phyloP scores from a whole-genome alignment of 768 basidiomycete genomes.

The Agaricus blazei region DNA sequence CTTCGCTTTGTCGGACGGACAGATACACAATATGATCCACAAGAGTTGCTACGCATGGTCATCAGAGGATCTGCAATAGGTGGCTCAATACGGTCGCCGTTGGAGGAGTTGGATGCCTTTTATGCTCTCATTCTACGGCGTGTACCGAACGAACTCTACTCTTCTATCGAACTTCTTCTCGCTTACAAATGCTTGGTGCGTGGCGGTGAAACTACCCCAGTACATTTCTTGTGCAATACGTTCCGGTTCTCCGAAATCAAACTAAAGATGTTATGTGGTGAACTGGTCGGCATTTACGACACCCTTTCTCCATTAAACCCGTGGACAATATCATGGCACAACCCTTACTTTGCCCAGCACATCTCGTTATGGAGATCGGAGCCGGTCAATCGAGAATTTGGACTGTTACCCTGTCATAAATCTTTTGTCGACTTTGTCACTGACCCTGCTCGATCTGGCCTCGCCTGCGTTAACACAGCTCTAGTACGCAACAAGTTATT shows the following conservation, averaged over 20 bases:
- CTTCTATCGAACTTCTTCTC: neutral
- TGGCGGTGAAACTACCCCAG: too few species aligned
- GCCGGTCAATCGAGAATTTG: neutral
- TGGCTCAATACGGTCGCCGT: neutral
- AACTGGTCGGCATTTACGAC: neutral
- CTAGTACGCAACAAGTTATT: neutral
- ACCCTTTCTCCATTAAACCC: too few species aligned
- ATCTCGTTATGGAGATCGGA: neutral
- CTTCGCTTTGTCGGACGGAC: conserved; percentile 8
- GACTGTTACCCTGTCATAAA: neutral
- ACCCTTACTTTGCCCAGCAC: too few species aligned
- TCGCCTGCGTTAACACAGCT: neutral
- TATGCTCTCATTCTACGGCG: neutral
- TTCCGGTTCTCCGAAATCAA: neutral
- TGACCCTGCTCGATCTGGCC: neutral
- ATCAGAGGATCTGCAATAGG: conserved; percentile 13
- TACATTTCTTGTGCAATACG: neutral
- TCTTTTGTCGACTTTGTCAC: neutral
- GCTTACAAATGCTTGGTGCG: too few species aligned
- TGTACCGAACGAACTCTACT: neutral
- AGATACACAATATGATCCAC: neutral
- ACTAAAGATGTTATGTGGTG: neutral
- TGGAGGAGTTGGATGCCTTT: neutral
- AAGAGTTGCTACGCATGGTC: conserved; percentile 2
- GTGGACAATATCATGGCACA: too few species aligned